Evolutionary conservation across 1,284 basidiomycete genomes (phyloP).

Genomic region (Cutaneotrichosporon dermatis): DNA sequence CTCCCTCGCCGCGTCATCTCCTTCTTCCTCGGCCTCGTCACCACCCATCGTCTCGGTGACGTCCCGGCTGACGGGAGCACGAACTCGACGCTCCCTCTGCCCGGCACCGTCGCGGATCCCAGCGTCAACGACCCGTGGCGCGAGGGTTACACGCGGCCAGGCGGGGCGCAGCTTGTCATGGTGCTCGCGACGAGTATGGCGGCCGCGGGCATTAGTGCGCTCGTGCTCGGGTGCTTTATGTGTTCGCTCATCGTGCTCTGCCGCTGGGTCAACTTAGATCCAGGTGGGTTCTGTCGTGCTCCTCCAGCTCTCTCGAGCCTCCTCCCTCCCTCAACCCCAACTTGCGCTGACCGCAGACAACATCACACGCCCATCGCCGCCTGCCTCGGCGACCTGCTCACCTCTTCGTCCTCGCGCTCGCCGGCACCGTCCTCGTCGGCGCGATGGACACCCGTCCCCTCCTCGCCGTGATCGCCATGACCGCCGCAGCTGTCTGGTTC

Average conservation of each 20-base stretch:
- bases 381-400: conserved; percentile 87
- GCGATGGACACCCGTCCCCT: conserved; percentile 66
- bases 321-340: not conserved
- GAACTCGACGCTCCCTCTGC: conserved; percentile 6
- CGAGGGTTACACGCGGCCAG: conserved; percentile 49
- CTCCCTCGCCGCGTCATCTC: conserved; percentile 77
- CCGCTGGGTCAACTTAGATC: conserved; percentile 70
- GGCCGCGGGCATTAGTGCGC: conserved; percentile 72
- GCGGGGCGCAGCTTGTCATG: conserved; percentile 60
- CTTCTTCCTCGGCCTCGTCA: conserved; percentile 65
- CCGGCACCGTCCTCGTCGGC: conserved; percentile 59
- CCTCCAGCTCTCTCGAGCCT: too few relatives aligned
- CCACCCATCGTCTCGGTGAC: conserved; percentile 53
- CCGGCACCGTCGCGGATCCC: conserved; percentile 14
- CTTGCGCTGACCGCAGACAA: conserved; percentile 61
- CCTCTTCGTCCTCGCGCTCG: conserved; percentile 71
- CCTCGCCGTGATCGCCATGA: conserved; percentile 56
- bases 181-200: conserved; percentile 86
- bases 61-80: conserved; percentile 15
- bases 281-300: conserved; percentile 56
- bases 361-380: conserved; percentile 87
- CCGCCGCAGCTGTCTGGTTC: conserved; percentile 54
- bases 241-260: conserved; percentile 76
- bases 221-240: conserved; percentile 89
- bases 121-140: conserved; percentile 27